Conservation (phyloP, 352 stramenopile species). For the Pythium oligandrum region DNA sequence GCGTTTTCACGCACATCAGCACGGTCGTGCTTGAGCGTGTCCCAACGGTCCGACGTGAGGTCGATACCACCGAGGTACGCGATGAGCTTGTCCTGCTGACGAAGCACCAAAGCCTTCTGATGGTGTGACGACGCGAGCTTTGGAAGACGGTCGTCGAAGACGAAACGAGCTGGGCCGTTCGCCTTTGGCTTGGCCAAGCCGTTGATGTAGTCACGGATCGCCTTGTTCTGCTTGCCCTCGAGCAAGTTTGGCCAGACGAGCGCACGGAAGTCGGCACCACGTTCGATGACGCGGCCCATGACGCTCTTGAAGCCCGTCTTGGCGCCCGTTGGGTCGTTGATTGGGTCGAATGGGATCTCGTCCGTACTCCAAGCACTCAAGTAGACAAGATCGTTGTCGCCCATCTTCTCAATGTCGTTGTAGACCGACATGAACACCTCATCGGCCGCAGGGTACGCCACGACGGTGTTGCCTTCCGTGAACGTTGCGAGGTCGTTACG, state of each 20-base stretch:
- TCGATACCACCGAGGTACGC: constrained; percentile 55
- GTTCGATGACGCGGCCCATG: constrained; percentile 24
- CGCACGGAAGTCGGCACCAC: constrained; percentile 40
- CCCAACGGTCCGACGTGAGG: constrained; percentile 49
- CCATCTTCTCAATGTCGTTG: constrained; percentile 30
- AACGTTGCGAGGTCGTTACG: constrained; percentile 37
- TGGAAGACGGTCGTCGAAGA: constrained; percentile 54
- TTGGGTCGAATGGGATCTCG: constrained; percentile 51
- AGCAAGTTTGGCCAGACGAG: constrained; percentile 64
- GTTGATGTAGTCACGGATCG: constrained; percentile 54
- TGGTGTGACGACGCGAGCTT: constrained; percentile 29
- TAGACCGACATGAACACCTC: constrained; percentile 48
- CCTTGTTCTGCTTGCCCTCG: constrained; percentile 45
- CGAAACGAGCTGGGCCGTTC: constrained; percentile 19
- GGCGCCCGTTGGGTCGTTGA: constrained; percentile 24
- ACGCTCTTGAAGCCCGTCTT: constrained; percentile 24
- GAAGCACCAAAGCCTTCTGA: constrained; percentile 40
- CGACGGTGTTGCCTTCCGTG: constrained; percentile 43
- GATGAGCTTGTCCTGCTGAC: constrained; percentile 14
- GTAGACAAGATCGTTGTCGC: constrained; percentile 33
- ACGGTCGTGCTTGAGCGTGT: constrained; percentile 44
- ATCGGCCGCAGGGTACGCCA: constrained; percentile 27
- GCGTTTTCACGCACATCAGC: constrained; percentile 22
- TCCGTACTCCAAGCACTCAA: constrained; percentile 58
- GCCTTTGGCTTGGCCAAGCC: constrained; percentile 14